A percentile compares a stretch with the other conserved stretches of the same genome.
Conservation (phyloP, 306 rosid genomes). For the Cucurbita ficifolia region DNA sequence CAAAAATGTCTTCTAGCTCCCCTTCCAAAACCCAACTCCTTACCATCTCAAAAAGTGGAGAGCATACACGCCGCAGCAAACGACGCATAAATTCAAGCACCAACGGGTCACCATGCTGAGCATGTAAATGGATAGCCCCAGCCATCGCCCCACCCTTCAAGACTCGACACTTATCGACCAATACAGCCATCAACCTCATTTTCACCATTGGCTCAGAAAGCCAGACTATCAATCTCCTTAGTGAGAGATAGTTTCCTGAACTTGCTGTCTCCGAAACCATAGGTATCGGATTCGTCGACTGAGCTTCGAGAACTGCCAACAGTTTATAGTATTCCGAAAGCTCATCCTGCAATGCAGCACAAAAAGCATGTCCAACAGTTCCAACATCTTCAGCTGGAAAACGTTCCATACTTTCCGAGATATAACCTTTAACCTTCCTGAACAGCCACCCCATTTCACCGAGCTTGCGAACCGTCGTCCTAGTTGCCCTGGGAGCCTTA, state of each 20-base stretch:
- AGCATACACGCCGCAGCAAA: constrained; percentile 70
- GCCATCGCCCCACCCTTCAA: constrained; percentile 89
- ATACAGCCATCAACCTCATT: constrained; percentile 88
- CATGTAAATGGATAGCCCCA: constrained; percentile 81
- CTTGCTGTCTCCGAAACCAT: constrained; percentile 46
- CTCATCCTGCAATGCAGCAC: constrained; percentile 93
- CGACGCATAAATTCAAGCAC: constrained; percentile 76
- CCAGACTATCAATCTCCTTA: constrained; percentile 83
- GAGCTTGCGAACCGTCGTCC: constrained; percentile 55
- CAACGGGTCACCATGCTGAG: constrained; percentile 85
- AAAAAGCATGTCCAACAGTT: constrained; percentile 82
- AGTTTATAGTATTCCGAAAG: constrained; percentile 77
- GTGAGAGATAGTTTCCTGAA: constrained; percentile 61
- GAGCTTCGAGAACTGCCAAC: constrained; percentile 76
- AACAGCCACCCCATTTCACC: constrained; percentile 81
- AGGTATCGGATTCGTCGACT: constrained; percentile 72
- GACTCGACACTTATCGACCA: constrained; percentile 80
- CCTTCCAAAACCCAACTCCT: constrained; percentile 92
- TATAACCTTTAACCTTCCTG: constrained; percentile 58
- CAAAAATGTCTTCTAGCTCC: constrained; percentile 79
- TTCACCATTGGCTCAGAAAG: constrained; percentile 86
- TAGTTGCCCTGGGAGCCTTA: constrained; percentile 55
- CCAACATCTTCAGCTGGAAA: constrained; percentile 77
- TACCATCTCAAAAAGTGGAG: constrained; percentile 89
- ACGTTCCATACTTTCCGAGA: constrained; percentile 56